Percentiles rank a stretch among this genome's conserved stretches.
phyloP scores from a whole-genome alignment of 257 asterid species.

The Capsicum chinense region DNA sequence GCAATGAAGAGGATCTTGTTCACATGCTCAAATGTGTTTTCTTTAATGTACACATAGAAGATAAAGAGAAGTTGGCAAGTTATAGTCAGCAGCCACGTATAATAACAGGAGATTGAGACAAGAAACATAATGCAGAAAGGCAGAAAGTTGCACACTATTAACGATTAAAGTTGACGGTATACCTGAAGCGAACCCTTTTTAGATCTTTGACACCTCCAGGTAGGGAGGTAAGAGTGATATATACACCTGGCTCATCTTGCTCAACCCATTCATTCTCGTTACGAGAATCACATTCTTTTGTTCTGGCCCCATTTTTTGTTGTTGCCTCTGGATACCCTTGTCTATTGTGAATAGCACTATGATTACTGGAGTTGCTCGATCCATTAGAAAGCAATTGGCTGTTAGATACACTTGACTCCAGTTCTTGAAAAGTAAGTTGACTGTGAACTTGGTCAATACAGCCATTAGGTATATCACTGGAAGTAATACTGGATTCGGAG shows the following conservation, averaged over 20 bases:
- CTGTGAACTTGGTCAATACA: constrained; percentile 61
- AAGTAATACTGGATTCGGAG: constrained; percentile 47
- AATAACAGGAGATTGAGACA: too few species aligned
- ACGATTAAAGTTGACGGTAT: constrained; percentile 12
- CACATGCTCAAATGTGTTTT: constrained; percentile 19
- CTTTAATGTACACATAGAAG: neutral
- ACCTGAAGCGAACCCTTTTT: constrained; percentile 99
- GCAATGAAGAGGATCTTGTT: neutral
- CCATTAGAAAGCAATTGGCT: constrained; percentile 60
- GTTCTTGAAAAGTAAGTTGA: constrained; percentile 56
- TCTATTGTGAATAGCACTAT: constrained; percentile 59
- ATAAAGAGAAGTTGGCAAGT: neutral
- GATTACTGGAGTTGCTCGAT: constrained; percentile 53
- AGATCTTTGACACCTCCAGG: constrained; percentile 93
- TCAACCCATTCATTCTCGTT: constrained; percentile 93
- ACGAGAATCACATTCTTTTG: constrained; percentile 72
- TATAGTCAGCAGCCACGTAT: too few species aligned
- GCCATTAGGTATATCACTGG: constrained; percentile 53
- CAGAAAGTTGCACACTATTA: neutral
- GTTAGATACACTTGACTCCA: constrained; percentile 62
- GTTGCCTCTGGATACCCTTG: constrained; percentile 54
- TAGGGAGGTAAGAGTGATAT: constrained; percentile 92
- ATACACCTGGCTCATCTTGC: constrained; percentile 96
- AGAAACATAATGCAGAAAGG: too few species aligned
- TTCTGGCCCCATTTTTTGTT: constrained; percentile 62